phyloP scores from a whole-genome alignment of 2,329 filamentous ascomycete species.

The Ophiostoma sp. region DNA sequence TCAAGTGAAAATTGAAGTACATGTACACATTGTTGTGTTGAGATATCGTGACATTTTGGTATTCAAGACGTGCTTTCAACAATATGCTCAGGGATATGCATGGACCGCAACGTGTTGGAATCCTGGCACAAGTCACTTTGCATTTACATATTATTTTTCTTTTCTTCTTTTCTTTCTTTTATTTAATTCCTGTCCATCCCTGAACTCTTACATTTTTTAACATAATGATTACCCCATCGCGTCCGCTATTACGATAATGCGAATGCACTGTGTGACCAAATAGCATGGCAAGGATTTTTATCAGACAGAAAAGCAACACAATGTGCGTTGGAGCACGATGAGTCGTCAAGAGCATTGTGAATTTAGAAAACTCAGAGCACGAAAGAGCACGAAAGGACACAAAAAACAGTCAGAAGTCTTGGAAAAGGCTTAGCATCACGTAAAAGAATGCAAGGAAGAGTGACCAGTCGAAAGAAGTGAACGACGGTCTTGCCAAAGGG shows the following conservation, averaged over 20 bases:
- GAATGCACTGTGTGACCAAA: not conserved
- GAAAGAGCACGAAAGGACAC: not conserved
- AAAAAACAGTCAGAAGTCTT: constrained; percentile 17
- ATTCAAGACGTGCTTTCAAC: not conserved
- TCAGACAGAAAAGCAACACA: not conserved
- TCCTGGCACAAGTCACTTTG: not conserved
- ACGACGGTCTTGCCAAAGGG: not conserved
- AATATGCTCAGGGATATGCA: not conserved
- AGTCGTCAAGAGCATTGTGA: not conserved
- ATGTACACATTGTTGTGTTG: not conserved
- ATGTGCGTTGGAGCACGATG: not conserved
- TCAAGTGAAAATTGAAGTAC: not conserved
- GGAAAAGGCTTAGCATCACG: constrained; percentile 21
- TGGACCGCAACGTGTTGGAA: not conserved
- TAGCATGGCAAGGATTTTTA: not conserved
- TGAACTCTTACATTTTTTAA: not conserved
- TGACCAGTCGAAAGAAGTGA: not conserved
- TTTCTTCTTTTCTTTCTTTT: not conserved
- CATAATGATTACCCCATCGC: constrained; percentile 30
- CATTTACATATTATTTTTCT: no score
- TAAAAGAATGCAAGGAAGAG: constrained; percentile 6
- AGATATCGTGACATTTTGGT: constrained; percentile 6
- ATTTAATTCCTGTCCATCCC: not conserved
- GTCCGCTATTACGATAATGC: not conserved
- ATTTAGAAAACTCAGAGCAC: no score